Base-by-base conservation (phyloP, 345 rosid species). In the Salix viminalis region DNA sequence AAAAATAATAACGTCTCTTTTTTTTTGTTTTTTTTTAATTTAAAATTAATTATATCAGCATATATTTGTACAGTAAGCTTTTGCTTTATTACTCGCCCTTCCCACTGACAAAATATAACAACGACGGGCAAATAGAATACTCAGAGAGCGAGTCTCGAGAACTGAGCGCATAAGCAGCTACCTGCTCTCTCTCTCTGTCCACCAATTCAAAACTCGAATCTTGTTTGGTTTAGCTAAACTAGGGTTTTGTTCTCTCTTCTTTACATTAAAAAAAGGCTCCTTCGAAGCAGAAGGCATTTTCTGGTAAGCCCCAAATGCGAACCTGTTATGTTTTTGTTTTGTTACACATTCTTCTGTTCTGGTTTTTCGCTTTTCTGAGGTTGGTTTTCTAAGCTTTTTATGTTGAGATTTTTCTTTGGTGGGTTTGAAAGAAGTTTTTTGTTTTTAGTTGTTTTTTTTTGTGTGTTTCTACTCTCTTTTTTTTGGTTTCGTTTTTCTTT, bases 61-160 rank as follows among this genome's bases (percentile, higher is more conserved):
- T 41, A 61, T 18, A 10, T 15, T 66, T 77, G 48, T 42, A 62
- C 39, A 48, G 65, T 65, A 15, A 34, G 41, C 54, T 60, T 71
- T 64, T 71, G 71, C 70, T 70, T 46, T 46, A 48, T 16, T 65
- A 13, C 75, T 62, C 65, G n/a, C 30, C 50, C n/a, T 62, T 11
- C 28, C 42, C 46, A 41, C 74, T 70, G 70, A 70, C 70, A 42
- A 60, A 48, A 4, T 48, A 28, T 41, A 24, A 71, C 71, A 71
- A 37, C 19, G 65, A 65, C 58, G 56, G 24, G 52, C 42, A 2
- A 2, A 30, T 37, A 58, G 62, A 32, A 67, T 2, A 32, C 34
- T 9, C 28, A 13, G 36, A 16, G 2, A 56, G 37, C 37, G 30
- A 72, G 56, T 56, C 81, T 79, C 23, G 81, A 69, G 70, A 73